Evolutionary conservation across 2,329 filamentous ascomycete species (phyloP).

Genomic region (Calcarisporium arbuscula): DNA sequence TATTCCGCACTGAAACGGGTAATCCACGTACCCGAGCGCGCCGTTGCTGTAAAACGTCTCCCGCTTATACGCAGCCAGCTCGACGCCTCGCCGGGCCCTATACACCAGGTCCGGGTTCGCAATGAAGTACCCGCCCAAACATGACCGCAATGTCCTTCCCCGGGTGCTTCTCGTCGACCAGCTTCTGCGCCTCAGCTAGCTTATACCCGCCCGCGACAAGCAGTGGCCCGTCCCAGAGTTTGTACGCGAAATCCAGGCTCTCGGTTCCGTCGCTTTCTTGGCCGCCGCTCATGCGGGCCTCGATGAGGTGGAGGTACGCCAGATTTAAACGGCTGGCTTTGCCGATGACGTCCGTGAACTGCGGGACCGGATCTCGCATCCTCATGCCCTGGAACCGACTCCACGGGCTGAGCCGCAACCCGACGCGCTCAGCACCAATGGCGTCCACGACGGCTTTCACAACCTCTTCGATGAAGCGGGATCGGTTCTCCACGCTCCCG

Average conservation of each 20-base stretch:
- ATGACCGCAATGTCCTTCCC: conserved; percentile 21
- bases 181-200: conserved; percentile 14
- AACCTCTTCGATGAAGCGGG: conserved; percentile 46
- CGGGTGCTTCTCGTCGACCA: conserved; percentile 21
- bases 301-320: conserved; percentile 56
- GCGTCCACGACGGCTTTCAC: conserved; percentile 30
- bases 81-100: conserved; percentile 18
- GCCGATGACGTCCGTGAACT: conserved; percentile 53
- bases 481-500: conserved; percentile 45
- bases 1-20: too few species aligned
- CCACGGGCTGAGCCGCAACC: conserved; percentile 55
- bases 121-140: conserved; percentile 20
- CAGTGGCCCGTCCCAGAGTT: conserved; percentile 24
- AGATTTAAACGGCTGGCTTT: conserved; percentile 46
- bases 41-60: conserved; percentile 19
- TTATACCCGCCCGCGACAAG: conserved; percentile 25
- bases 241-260: conserved; percentile 25
- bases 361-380: conserved; percentile 55
- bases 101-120: conserved; percentile 15
- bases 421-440: conserved; percentile 44
- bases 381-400: conserved; percentile 56
- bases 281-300: conserved; percentile 44
- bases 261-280: conserved; percentile 30
- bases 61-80: conserved; percentile 18
- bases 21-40: conserved; percentile 20